phyloP scores from a whole-genome alignment of 805 yeast species.

The Lachancea nothofagi region DNA sequence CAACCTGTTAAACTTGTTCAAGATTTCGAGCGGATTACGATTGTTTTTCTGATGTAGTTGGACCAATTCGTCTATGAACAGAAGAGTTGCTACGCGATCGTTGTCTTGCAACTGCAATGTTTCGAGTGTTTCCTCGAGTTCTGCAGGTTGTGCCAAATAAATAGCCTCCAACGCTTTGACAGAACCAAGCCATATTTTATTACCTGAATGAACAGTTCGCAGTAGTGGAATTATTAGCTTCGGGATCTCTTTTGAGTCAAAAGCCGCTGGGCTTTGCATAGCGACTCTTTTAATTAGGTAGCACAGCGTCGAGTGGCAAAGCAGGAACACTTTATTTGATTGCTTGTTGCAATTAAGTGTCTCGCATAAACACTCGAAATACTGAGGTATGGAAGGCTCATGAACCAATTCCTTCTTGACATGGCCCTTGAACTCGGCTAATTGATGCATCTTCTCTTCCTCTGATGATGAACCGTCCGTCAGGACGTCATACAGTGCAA shows the following conservation, averaged over 20 bases:
- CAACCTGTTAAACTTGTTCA: constrained; percentile 30
- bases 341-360: constrained; percentile 6
- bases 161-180: constrained; percentile 31
- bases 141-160: constrained; percentile 23
- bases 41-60: constrained; percentile 27
- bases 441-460: constrained; percentile 17
- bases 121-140: constrained; percentile 10
- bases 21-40: constrained; percentile 27
- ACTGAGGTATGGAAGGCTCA: constrained; percentile 18
- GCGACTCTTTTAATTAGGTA: constrained; percentile 41
- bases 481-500: constrained; percentile 4
- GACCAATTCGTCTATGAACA: constrained; percentile 26
- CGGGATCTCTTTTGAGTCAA: constrained; percentile 4
- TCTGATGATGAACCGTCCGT: neutral
- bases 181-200: constrained; percentile 28
- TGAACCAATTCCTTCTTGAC: constrained; percentile 33
- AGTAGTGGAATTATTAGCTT: constrained; percentile 7
- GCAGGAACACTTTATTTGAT: neutral
- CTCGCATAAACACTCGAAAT: constrained; percentile 24
- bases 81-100: constrained; percentile 11
- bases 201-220: constrained; percentile 14
- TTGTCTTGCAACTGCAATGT: constrained; percentile 1
- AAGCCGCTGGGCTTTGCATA: constrained; percentile 31
- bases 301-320: constrained; percentile 38
- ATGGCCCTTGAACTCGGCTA: constrained; percentile 32